Evolutionary conservation across 768 basidiomycete genomes (phyloP), one percentile per base, ranked within the genome.

Genomic region (Tylopilus sp.): DNA sequence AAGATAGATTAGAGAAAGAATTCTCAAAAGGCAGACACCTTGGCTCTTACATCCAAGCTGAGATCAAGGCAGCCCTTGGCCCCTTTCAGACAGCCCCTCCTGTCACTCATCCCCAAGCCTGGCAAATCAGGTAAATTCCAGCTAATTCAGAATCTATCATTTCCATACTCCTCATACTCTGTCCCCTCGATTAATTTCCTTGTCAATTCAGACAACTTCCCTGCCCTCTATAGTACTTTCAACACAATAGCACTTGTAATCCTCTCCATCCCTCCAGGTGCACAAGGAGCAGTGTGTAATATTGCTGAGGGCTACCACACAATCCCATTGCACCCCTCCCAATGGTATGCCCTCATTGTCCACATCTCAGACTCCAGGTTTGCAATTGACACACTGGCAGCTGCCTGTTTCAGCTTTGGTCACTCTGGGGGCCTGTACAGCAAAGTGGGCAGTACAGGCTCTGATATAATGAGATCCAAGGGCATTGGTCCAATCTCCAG

Each of bases 101-200:
- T 73, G 0, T 65, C 64, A 0, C 31, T 73, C 1, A 43, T 71
- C 0, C 67, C 67, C 0, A 74, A 74, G 31, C 56, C 65, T 0
- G 60, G 60, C 10, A 64, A 65, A 3, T 54, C 54, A 0, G 53
- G 59, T 10, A 62, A 62, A 21, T 69, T 52, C 24, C 38, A 55
- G 0, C 45, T 70, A 0, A 33, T 74, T 0, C 71, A 75, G 26
- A 71, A 75, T 37, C 60, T 66, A 1, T 74, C 47, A 29, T 74
- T 12, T 14, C 67, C 66, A 4, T 2, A 5, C 0, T 28, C n/a
- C 2, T 0, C 21, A 1, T 4, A 37, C 1, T 14, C n/a, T 14
- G 53, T 66, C 10, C n/a, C 59, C 14, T 76, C 74, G 0, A 69
- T 77, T 21, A 77, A 77, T 29, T 55, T 53, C 0, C 17, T 37